Base-by-base conservation (phyloP, 2,329 filamentous ascomycete species). In the Paecilomyces niveus region DNA sequence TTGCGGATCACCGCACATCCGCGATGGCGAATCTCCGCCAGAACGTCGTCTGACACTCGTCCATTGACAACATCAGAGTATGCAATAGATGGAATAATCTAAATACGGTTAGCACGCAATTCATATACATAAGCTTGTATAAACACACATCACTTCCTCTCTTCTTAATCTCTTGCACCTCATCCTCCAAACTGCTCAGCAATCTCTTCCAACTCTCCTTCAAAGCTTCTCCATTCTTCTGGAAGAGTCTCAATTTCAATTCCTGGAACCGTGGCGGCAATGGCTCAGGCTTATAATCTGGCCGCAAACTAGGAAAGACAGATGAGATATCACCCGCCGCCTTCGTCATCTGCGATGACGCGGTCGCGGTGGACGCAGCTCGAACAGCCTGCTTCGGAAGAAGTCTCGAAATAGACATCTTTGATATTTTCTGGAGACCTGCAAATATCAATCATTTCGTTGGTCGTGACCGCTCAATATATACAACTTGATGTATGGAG, bases 1-100 rank as follows among this genome's bases (percentile, higher is more conserved):
- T 84, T 84, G 51, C 83, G 80, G 22, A 92, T 78, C 1, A 92
- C 84, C 0, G 83, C 82, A 0, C 80, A 82, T 8, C 87, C 88
- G 1, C 86, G 78, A 63, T 85, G 67, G 59, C 76, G 74, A 32
- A 89, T 81, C 61, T 86, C 84, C 1, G 74, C 76, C 39, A 76
- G 56, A 15, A 70, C 66, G 1, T 67, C 58, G 3, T 72, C 66
- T 0, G 74, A 64, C 4, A 77, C 63, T 6, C 67, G 72, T 10
- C 74, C 72, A 26, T 71, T 66, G 1, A 72, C 59, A n/a, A 80
- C 59, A 55, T 80, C 73, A 5, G 64, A 58, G 58, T 75, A 79
- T 3, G 74, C 64, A 26, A 80, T 68, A 9, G 74, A 74, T 0
- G 77, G 77, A 32, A 80, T 75, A 29, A 77, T 71, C 71, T 75